Evolutionary conservation across 306 rosid genomes (phyloP).

Genomic region (Trifolium pratense): DNA sequence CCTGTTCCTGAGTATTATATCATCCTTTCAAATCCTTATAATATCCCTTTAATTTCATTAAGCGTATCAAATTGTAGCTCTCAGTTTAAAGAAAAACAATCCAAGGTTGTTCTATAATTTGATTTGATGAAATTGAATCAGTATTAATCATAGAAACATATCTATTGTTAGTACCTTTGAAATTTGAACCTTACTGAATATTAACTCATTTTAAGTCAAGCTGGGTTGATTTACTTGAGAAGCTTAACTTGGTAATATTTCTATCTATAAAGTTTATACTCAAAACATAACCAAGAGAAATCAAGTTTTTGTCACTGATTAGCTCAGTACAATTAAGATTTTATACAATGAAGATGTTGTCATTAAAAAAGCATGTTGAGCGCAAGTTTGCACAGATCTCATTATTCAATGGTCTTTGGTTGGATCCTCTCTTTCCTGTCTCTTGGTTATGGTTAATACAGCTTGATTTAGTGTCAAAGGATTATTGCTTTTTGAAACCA

Average conservation of each 20-base stretch:
- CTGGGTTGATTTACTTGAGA: not conserved
- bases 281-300: not conserved
- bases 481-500: conserved; percentile 8
- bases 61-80: not conserved
- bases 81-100: not conserved
- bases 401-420: not conserved
- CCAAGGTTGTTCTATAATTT: not conserved
- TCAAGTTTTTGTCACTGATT: not conserved
- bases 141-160: not conserved
- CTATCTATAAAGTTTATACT: not conserved
- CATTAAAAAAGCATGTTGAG: not conserved
- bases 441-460: too few relatives aligned
- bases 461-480: too few relatives aligned
- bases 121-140: not conserved
- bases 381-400: not conserved
- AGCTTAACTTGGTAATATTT: not conserved
- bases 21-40: conserved; percentile 1
- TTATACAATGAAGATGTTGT: not conserved
- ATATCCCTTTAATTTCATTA: not conserved
- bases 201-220: not conserved
- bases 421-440: not conserved
- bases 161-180: not conserved
- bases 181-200: not conserved
- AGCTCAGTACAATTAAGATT: not conserved
- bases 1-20: conserved; percentile 3